phyloP scores from a whole-genome alignment of 73 alveolate genomes.

The Paramecium biaurelia region DNA sequence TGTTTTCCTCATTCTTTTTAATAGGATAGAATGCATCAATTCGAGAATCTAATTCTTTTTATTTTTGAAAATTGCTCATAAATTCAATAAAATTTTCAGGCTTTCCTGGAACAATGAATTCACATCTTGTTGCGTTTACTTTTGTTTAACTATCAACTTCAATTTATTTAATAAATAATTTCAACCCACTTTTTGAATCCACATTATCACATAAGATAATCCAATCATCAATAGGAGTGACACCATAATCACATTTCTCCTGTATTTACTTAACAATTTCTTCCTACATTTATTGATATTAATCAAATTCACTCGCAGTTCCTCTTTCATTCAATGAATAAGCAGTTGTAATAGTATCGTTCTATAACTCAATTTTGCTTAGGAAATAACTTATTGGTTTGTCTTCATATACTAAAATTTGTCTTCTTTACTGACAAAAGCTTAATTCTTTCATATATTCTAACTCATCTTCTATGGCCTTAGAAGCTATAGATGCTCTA shows the following conservation, averaged over 20 bases:
- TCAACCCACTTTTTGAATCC: background rate
- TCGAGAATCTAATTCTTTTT: conserved; percentile 32
- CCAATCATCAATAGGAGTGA: background rate
- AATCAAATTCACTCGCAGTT: background rate
- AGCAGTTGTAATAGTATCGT: background rate
- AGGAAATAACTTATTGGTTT: background rate
- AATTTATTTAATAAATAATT: background rate
- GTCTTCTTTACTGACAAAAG: background rate
- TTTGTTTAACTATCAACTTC: background rate
- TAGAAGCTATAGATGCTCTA: background rate
- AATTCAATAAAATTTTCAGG: background rate
- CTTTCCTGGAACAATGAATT: conserved; percentile 22
- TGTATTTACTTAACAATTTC: background rate
- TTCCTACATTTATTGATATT: background rate
- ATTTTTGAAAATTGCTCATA: background rate
- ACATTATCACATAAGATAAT: background rate
- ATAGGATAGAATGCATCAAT: conserved; percentile 8
- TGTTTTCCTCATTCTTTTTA: background rate
- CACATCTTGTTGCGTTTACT: conserved; percentile 23
- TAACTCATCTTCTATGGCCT: background rate
- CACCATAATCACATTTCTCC: background rate
- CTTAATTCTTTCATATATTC: background rate
- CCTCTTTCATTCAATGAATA: background rate
- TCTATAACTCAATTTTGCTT: background rate
- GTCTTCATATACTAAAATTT: background rate